Evolutionary conservation across 768 basidiomycete genomes (phyloP), one percentile per base, ranked within the genome.

Genomic region (Lentinula detonsa): DNA sequence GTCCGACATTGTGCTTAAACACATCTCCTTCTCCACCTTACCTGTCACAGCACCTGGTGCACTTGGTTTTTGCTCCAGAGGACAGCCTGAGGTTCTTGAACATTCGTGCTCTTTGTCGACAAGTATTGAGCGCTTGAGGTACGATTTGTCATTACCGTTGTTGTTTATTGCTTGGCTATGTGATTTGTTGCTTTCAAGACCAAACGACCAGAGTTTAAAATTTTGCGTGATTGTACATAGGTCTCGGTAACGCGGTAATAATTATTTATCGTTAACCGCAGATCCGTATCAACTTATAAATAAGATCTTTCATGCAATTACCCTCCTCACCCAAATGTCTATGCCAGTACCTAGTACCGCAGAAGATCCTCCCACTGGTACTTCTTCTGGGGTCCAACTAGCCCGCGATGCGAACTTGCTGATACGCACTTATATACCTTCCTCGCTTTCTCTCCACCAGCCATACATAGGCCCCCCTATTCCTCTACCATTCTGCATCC

Each of bases 1-100:
- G 74, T 99, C 96, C 54, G 89, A 91, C 92, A 99, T 93, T 40
- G 93, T 91, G 65, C 92, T 95, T 67, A 98, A 96, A 63, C 96
- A 82, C 75, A 93, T 90, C 73, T 95, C 86, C 74, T 91, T 88
- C 70, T 91, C 85, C n/a, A 35, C 52, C 72, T 89, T 90, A 59
- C 86, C 82, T 23, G 23, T 2, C 23, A 23, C 23, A 16, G 48
- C 18, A 33, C 28, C 1, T 13, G 42, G 42, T 43, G 48, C 18
- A 33, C 28, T 6, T 13, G 42, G 42, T 43, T 43, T 43, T 72
- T 85, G 87, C 70, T 90, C 82, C 63, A 89, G 77, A 39, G 88
- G 23, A 23, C 23, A 23, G 23, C 23, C 23, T 23, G 23, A 23
- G 23, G 23, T 23, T 23, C 23, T 23, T 23, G 23, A 23, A 23